phyloP scores from a whole-genome alignment of 768 basidiomycete species.

The Lactarius deliciosus region DNA sequence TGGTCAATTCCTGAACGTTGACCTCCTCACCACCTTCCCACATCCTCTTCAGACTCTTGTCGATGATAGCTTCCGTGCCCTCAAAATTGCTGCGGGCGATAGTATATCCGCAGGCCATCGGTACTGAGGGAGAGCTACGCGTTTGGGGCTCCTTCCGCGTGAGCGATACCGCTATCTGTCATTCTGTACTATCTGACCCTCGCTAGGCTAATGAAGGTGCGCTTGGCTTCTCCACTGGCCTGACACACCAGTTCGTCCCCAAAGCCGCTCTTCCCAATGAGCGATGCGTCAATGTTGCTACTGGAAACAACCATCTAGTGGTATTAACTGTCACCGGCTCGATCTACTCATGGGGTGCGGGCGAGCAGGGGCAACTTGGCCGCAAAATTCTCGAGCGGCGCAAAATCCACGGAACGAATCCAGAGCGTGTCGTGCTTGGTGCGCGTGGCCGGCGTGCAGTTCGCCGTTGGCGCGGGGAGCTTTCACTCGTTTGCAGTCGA shows the following conservation, averaged over 20 bases:
- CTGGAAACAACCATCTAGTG: constrained; percentile 87
- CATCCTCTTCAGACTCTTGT: constrained; percentile 67
- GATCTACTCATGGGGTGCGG: constrained; percentile 88
- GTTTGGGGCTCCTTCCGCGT: constrained; percentile 93
- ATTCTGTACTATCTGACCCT: constrained; percentile 14
- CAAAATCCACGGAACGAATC: constrained; percentile 85
- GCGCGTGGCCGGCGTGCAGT: constrained; percentile 62
- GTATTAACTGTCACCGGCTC: constrained; percentile 86
- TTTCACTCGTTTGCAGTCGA: constrained; percentile 92
- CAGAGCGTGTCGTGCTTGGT: constrained; percentile 82
- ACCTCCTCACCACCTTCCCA: constrained; percentile 53
- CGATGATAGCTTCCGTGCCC: constrained; percentile 81
- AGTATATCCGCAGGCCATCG: constrained; percentile 87
- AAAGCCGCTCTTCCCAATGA: constrained; percentile 59
- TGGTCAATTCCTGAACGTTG: constrained; percentile 54
- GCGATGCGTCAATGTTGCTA: constrained; percentile 71
- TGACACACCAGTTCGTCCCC: constrained; percentile 67
- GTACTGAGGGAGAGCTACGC: constrained; percentile 72
- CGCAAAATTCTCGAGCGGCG: constrained; percentile 86
- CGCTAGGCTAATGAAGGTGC: constrained; percentile 70
- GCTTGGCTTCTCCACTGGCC: constrained; percentile 75
- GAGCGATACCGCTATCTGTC: constrained; percentile 33
- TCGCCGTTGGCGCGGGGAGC: constrained; percentile 73
- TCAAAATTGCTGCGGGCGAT: constrained; percentile 81
- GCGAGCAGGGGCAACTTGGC: constrained; percentile 89